Base-by-base conservation (phyloP, 208 protist genomes). In the Trypanosoma vivax region DNA sequence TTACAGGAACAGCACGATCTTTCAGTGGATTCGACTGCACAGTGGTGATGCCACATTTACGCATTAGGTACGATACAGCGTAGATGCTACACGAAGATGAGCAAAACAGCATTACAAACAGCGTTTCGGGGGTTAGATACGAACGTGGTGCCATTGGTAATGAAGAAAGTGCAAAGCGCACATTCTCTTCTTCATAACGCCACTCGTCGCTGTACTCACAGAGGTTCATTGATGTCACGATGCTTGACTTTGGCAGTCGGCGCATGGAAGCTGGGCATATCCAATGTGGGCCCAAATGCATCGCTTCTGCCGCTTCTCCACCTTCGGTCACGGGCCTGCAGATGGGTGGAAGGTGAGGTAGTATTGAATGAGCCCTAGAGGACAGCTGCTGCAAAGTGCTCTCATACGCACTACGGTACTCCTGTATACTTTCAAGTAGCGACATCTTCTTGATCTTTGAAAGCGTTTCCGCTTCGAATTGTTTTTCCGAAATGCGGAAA, bases 91-190 rank as follows among this genome's bases (percentile, higher is more conserved):
- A 28, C 19, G 11, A 48, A 2, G 29, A 7, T 24, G 27, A 39
- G 14, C 40, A 58, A 60, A 92, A 88, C 1, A 92, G 49, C 2
- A 88, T 43, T 1, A 51, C 19, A 54, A 72, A 53, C 10, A 92
- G 72, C 16, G 77, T 83, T 46, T 85, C 73, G 1, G 79, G 58
- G 2, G 67, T 87, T 21, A 75, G 41, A 70, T 82, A 83, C 3
- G 71, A 84, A 7, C 66, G 39, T 13, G 71, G 64, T 14, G 46
- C 35, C 47, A 87, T 76, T 4, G 61, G 53, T 6, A 91, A 72
- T 18, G 76, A 47, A 30, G 60, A 41, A 61, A 85, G 79, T 30
- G 76, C 43, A 3, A 71, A 46, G 18, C 42, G 53, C 24, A 91
- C 74, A 28, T 71, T 69, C 19, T 67, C 54, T 53, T 76, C 70